These are phyloP conservation scores for Magnusiomyces tetraspermus DNA, from an alignment of 1,139 yeast genomes.

Conservation along the genomic window DNA sequence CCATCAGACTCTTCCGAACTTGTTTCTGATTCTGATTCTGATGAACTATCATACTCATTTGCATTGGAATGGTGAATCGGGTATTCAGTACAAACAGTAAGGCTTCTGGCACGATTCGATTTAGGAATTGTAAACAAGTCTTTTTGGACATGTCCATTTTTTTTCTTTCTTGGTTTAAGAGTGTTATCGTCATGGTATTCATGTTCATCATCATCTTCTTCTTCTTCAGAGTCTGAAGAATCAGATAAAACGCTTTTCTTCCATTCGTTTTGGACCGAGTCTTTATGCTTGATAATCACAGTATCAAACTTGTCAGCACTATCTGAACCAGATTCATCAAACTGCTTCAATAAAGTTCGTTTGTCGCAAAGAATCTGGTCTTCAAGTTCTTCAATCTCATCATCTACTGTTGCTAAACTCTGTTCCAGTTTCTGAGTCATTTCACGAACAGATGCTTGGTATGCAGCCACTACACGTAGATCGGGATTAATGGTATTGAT, in stretches of 20 bases:
- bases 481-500: neutral
- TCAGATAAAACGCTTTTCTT: neutral
- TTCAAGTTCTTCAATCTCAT: constrained; percentile 3
- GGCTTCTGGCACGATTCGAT: neutral
- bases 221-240: neutral
- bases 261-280: neutral
- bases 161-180: neutral
- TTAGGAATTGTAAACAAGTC: neutral
- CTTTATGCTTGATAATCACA: neutral
- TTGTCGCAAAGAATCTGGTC: neutral
- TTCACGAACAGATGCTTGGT: neutral
- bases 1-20: no score
- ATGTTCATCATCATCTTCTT: neutral
- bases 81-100: neutral
- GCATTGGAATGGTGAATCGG: neutral
- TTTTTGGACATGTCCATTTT: neutral
- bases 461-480: neutral
- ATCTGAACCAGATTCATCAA: neutral
- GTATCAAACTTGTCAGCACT: neutral
- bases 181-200: neutral
- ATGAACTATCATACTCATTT: no score
- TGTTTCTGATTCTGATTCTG: no score
- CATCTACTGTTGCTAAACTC: constrained; percentile 1
- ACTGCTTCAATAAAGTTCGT: neutral
- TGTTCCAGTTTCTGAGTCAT: neutral